These are phyloP conservation scores for Lentinula novae-zelandiae DNA, from an alignment of 1,284 basidiomycete genomes.

Conservation along the genomic window DNA sequence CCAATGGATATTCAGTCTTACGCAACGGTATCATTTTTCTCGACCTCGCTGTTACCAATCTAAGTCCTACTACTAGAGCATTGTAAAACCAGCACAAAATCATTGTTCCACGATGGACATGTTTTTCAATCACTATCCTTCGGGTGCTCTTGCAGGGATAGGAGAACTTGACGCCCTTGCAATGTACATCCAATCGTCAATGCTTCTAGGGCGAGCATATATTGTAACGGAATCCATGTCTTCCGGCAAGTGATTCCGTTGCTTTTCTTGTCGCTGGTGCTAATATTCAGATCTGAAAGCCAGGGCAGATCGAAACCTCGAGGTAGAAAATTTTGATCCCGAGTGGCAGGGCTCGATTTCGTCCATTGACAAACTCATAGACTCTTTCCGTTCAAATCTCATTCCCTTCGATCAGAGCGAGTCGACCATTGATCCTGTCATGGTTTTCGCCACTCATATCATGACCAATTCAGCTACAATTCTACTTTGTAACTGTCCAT, in stretches of 20 bases:
- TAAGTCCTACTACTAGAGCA: not conserved
- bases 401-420: not conserved
- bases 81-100: not conserved
- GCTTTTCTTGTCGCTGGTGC: not conserved
- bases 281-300: not conserved
- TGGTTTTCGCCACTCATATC: not conserved
- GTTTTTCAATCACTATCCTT: not conserved
- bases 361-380: not conserved
- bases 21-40: constrained; percentile 7
- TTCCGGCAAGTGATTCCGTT: not conserved
- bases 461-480: not conserved
- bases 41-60: not conserved
- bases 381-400: not conserved
- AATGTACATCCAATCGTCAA: not conserved
- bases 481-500: not conserved
- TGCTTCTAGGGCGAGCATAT: not conserved
- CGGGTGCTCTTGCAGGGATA: not conserved
- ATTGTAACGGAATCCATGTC: not conserved
- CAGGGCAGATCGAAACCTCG: not conserved
- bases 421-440: not conserved
- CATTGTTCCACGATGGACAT: not conserved
- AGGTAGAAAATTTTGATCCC: not conserved
- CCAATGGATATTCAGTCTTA: constrained; percentile 14
- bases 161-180: not conserved
- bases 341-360: not conserved